These are phyloP conservation scores for Thymus quinquecostatus DNA, from an alignment of 257 asterid genomes.

Conservation along the genomic window DNA sequence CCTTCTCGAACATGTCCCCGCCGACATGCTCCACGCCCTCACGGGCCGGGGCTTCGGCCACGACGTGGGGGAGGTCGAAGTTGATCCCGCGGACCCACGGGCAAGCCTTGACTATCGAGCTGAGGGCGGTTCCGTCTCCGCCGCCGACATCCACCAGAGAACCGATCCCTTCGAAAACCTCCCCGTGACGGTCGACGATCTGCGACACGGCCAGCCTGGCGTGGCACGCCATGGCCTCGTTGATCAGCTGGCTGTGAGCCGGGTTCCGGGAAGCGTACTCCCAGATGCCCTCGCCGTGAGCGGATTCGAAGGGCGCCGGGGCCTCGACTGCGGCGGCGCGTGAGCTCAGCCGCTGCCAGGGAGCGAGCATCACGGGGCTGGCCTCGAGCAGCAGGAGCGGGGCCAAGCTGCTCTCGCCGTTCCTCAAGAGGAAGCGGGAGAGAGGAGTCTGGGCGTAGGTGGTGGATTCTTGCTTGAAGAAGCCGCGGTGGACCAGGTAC, in stretches of 20 bases:
- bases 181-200: conserved; percentile 33
- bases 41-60: conserved; percentile 33
- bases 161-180: conserved; percentile 49
- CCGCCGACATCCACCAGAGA: conserved; percentile 79
- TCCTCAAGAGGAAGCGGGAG: conserved; percentile 45
- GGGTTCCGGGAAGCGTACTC: conserved; percentile 34
- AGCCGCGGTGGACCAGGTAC: conserved; percentile 51
- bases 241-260: conserved; percentile 48
- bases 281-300: conserved; percentile 57
- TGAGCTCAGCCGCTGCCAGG: conserved; percentile 60
- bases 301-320: conserved; percentile 41
- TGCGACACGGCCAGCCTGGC: conserved; percentile 44
- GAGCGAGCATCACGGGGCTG: conserved; percentile 63
- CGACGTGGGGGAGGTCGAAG: conserved; percentile 68
- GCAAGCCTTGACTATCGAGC: conserved; percentile 43
- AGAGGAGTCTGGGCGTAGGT: conserved; percentile 61
- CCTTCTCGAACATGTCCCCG: conserved; percentile 64
- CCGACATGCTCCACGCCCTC: conserved; percentile 51
- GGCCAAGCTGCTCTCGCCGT: conserved; percentile 43
- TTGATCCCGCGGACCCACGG: conserved; percentile 64
- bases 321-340: conserved; percentile 22
- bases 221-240: conserved; percentile 63
- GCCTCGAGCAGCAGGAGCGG: conserved; percentile 50
- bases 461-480: conserved; percentile 41
- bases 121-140: conserved; percentile 62